Percentiles rank a stretch among this genome's conserved stretches.
These are phyloP conservation scores for Lactarius quietus DNA, from an alignment of 768 basidiomycete genomes.

Conservation along the genomic window DNA sequence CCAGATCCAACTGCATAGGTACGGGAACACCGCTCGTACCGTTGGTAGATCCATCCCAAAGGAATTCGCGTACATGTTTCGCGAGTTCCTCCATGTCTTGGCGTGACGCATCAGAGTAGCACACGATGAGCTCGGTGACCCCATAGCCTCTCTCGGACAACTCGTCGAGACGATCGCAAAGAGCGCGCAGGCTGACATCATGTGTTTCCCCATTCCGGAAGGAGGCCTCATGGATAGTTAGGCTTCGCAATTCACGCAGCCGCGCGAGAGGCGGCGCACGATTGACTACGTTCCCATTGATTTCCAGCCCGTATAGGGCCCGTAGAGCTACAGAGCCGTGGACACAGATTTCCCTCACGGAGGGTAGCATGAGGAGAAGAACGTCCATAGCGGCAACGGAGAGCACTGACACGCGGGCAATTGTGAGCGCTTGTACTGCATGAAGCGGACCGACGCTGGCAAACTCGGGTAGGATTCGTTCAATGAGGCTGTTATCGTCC, in stretches of 20 bases:
- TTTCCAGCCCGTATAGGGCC: constrained; percentile 18
- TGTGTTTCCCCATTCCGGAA: constrained; percentile 16
- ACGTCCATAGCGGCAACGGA: constrained; percentile 8
- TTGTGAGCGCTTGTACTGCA: constrained; percentile 22
- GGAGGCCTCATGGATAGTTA: constrained; percentile 22
- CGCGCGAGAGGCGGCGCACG: constrained; percentile 12
- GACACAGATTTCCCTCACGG: constrained; percentile 22
- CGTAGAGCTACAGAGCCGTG: constrained; percentile 24
- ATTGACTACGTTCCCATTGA: not conserved
- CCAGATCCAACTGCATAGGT: constrained; percentile 6
- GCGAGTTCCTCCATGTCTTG: constrained; percentile 26
- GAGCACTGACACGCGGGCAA: constrained; percentile 22
- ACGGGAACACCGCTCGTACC: constrained; percentile 19
- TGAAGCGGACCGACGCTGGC: constrained; percentile 16
- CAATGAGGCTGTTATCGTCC: constrained; percentile 13
- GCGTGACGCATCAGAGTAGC: constrained; percentile 23
- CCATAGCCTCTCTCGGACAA: constrained; percentile 3
- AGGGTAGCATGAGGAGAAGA: constrained; percentile 20
- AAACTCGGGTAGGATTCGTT: constrained; percentile 21
- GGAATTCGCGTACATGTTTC: constrained; percentile 11
- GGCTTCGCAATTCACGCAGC: constrained; percentile 15
- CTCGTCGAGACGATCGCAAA: constrained; percentile 15
- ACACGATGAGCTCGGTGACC: constrained; percentile 21
- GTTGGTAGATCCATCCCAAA: constrained; percentile 25
- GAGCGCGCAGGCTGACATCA: constrained; percentile 13